These are phyloP conservation scores for Ottelia alismoides DNA, from an alignment of 106 monocot genomes.

Conservation along the genomic window DNA sequence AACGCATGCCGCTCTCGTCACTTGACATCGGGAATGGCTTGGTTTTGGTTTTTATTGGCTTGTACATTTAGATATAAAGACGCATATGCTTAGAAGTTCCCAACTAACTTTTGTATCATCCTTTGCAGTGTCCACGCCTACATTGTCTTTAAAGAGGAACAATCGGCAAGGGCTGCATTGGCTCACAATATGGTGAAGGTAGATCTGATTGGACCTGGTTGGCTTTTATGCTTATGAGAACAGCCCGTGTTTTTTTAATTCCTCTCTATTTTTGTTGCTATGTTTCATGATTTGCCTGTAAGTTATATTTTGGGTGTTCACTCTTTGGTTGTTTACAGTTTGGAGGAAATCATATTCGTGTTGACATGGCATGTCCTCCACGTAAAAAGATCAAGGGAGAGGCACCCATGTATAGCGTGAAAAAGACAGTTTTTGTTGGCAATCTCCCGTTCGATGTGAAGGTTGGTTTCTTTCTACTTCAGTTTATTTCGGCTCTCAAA, in stretches of 20 bases:
- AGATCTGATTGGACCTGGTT: not conserved
- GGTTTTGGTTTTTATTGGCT: too few species aligned
- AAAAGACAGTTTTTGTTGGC: slow-evolving; percentile 86
- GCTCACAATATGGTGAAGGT: slow-evolving; percentile 74
- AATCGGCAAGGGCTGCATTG: slow-evolving; percentile 56
- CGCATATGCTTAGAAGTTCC: too few species aligned
- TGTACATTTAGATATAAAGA: too few species aligned
- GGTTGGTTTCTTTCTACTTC: slow-evolving; percentile 19
- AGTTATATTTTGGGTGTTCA: too few species aligned
- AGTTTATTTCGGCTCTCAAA: not conserved
- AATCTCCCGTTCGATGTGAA: slow-evolving; percentile 96
- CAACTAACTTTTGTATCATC: too few species aligned
- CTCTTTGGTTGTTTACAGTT: too few species aligned
- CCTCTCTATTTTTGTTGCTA: not conserved
- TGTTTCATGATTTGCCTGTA: slow-evolving; percentile 4
- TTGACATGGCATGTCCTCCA: slow-evolving; percentile 94
- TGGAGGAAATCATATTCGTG: slow-evolving; percentile 86
- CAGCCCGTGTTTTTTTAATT: not conserved
- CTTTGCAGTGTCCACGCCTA: slow-evolving; percentile 89
- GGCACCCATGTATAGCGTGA: slow-evolving; percentile 70
- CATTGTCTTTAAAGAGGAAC: slow-evolving; percentile 89
- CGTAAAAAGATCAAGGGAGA: slow-evolving; percentile 88
- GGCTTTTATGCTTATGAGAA: not conserved
- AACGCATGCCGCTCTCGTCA: too few species aligned
- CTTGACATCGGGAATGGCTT: too few species aligned